Evolutionary conservation across 2,329 filamentous ascomycete species (phyloP).

Genomic region (Passalora sequoiae): DNA sequence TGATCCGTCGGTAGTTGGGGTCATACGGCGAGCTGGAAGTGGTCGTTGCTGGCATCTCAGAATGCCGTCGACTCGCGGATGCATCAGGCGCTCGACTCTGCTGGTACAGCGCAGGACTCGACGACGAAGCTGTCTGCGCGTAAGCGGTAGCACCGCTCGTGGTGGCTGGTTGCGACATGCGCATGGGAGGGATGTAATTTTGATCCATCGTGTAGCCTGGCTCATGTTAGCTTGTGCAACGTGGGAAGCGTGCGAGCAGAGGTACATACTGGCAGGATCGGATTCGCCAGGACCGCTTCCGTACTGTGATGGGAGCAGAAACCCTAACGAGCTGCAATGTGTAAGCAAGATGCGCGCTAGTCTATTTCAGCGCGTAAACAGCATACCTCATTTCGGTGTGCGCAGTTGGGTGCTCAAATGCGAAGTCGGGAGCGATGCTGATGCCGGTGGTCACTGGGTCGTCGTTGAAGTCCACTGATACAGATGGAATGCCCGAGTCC

Average conservation of each 20-base stretch:
- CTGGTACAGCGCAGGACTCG: constrained; percentile 32
- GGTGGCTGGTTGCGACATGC: constrained; percentile 27
- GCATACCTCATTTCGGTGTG: constrained; percentile 34
- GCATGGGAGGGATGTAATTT: constrained; percentile 33
- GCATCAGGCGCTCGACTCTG: constrained; percentile 22
- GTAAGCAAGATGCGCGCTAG: constrained; percentile 16
- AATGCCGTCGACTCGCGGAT: constrained; percentile 20
- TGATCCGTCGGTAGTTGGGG: constrained; percentile 27
- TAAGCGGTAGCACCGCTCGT: constrained; percentile 25
- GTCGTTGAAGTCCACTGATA: constrained; percentile 29
- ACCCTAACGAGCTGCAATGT: constrained; percentile 31
- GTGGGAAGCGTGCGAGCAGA: constrained; percentile 3
- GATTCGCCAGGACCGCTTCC: constrained; percentile 27
- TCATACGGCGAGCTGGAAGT: constrained; percentile 17
- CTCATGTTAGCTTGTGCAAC: constrained; percentile 9
- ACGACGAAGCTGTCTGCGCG: constrained; percentile 26
- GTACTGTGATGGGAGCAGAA: constrained; percentile 35
- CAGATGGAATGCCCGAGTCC: constrained; percentile 30
- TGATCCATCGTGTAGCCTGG: constrained; percentile 31
- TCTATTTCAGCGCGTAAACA: constrained; percentile 3
- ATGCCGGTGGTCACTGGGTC: constrained; percentile 23
- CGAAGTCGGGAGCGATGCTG: constrained; percentile 22
- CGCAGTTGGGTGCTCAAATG: constrained; percentile 26
- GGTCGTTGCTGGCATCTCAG: constrained; percentile 25
- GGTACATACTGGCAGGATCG: constrained; percentile 29